These are phyloP conservation scores for Fusarium marasasianum DNA, from an alignment of 2,329 filamentous ascomycete genomes.

Conservation along the genomic window DNA sequence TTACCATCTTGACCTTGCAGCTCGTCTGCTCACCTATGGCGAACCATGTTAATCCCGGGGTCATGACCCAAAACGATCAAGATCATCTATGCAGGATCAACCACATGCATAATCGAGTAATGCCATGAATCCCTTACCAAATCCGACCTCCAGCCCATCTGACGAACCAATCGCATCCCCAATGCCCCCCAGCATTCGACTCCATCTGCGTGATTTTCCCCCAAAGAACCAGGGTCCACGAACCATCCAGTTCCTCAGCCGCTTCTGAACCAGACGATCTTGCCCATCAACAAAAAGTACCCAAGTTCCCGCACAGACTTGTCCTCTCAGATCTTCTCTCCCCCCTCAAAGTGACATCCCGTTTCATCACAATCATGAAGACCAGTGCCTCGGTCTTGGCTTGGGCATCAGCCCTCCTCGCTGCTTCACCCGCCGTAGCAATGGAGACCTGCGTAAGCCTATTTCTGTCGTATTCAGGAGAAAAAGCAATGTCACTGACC, in stretches of 20 bases:
- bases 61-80: neutral
- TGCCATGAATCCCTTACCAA: neutral
- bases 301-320: constrained; percentile 8
- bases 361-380: constrained; percentile 10
- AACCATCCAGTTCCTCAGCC: no score
- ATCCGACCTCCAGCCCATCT: neutral
- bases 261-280: neutral
- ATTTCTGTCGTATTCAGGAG: neutral
- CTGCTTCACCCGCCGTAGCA: neutral
- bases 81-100: neutral
- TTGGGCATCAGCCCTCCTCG: constrained; percentile 6
- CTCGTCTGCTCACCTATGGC: no score
- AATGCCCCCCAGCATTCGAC: neutral
- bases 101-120: neutral
- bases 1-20: no score
- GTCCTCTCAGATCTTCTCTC: neutral
- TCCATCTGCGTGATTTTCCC: neutral
- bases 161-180: neutral
- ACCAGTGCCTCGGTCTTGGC: neutral
- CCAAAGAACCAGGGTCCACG: neutral
- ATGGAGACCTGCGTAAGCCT: constrained; percentile 4
- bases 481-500: neutral
- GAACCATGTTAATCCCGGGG: neutral
- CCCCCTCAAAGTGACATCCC: neutral
- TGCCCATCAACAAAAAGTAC: constrained; percentile 7